Evolutionary conservation across 805 yeast genomes (phyloP).

Genomic region (Wickerhamiella azymoides): DNA sequence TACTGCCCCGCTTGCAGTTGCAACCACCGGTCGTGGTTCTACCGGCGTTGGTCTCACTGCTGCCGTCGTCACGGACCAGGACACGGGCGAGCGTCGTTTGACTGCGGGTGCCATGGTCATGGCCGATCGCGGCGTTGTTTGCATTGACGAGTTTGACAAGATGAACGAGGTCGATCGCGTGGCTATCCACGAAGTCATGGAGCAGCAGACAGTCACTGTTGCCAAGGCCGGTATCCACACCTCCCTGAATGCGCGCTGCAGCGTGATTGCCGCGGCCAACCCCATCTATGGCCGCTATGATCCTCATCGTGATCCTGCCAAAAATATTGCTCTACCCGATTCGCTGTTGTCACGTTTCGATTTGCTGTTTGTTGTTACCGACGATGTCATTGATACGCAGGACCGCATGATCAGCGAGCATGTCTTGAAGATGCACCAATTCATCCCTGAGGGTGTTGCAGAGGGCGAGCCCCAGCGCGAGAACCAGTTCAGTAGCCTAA

Average conservation of each 20-base stretch:
- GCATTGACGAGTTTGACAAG: constrained; percentile 97
- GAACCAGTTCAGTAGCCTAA: constrained; percentile 49
- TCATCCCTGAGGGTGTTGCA: constrained; percentile 67
- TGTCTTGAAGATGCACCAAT: constrained; percentile 86
- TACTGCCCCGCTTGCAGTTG: constrained; percentile 90
- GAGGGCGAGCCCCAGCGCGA: constrained; percentile 94
- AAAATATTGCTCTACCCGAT: constrained; percentile 93
- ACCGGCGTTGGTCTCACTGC: constrained; percentile 99
- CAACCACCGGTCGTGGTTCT: constrained; percentile 98
- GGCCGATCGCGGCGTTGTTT: constrained; percentile 93
- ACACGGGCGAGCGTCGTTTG: constrained; percentile 89
- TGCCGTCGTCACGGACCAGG: constrained; percentile 91
- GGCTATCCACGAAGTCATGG: constrained; percentile 99
- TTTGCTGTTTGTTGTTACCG: constrained; percentile 87
- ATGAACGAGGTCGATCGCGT: constrained; percentile 96
- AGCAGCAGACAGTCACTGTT: constrained; percentile 95
- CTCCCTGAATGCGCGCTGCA: constrained; percentile 88
- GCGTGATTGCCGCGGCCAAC: constrained; percentile 95
- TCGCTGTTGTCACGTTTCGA: constrained; percentile 94
- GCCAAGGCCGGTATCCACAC: constrained; percentile 98
- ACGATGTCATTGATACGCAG: constrained; percentile 72
- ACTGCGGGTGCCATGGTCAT: constrained; percentile 99
- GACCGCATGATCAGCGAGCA: constrained; percentile 88
- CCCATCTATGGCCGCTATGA: constrained; percentile 96
- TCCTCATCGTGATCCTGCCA: constrained; percentile 88